phyloP scores from a whole-genome alignment of 176 grass and related monocot genomes.

The Musa beccarii region DNA sequence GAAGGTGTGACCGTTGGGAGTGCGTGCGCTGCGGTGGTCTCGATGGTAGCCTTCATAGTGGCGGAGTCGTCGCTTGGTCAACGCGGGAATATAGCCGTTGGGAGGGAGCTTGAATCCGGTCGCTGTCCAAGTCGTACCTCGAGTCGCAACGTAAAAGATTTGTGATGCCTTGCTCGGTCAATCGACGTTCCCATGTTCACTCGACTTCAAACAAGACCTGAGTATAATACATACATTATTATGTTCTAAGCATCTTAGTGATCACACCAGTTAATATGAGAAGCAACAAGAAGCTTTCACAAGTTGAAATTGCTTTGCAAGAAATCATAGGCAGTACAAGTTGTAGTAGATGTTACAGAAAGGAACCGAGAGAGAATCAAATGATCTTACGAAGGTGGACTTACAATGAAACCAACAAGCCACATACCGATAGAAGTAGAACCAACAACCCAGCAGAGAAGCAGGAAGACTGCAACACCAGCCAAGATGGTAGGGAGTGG shows the following conservation, averaged over 20 bases:
- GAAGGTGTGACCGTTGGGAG: constrained; percentile 3
- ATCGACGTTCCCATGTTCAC: no score
- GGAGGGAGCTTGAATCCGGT: no score
- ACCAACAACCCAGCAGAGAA: constrained; percentile 42
- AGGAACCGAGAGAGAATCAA: constrained; percentile 1
- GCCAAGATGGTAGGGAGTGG: constrained; percentile 58
- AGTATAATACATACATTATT: no score
- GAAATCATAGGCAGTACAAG: background rate
- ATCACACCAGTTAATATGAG: no score
- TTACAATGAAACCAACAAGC: constrained; percentile 47
- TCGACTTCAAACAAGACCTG: no score
- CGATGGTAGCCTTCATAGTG: background rate
- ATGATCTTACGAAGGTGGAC: constrained; percentile 34
- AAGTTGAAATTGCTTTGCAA: background rate
- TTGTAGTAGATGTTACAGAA: background rate
- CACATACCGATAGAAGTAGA: constrained; percentile 38
- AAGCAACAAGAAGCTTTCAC: background rate
- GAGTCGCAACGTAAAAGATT: no score
- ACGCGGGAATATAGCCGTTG: no score
- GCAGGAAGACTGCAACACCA: constrained; percentile 50
- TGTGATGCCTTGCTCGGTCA: no score
- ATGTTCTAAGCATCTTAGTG: no score
- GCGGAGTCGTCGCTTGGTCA: no score
- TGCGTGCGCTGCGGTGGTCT: no score
- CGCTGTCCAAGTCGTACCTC: no score